phyloP scores from a whole-genome alignment of 106 monocot genomes.

The Cymbidium sinense region DNA sequence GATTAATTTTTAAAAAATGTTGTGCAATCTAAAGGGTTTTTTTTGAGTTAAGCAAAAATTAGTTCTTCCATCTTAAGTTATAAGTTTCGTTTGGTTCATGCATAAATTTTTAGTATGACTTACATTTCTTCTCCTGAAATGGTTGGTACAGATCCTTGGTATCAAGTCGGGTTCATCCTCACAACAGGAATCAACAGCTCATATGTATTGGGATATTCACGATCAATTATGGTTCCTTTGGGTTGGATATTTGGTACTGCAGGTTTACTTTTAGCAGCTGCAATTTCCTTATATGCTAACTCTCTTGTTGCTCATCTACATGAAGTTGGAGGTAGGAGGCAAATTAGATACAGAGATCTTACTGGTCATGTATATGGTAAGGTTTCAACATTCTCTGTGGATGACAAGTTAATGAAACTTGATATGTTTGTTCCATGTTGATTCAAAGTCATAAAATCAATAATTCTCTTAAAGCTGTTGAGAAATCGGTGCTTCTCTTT shows the following conservation, averaged over 20 bases:
- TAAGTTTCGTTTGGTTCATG: constrained; percentile 54
- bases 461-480: background rate
- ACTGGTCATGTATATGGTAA: constrained; percentile 91
- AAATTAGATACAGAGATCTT: constrained; percentile 96
- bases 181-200: constrained; percentile 89
- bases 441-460: background rate
- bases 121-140: background rate
- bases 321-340: constrained; percentile 79
- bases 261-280: constrained; percentile 83
- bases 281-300: constrained; percentile 89
- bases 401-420: background rate
- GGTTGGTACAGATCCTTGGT: constrained; percentile 80
- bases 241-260: constrained; percentile 72
- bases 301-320: constrained; percentile 77
- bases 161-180: constrained; percentile 83
- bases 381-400: background rate
- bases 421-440: background rate
- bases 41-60: too few relatives aligned
- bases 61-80: constrained; percentile 63
- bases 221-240: constrained; percentile 83
- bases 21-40: too few relatives aligned
- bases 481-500: background rate
- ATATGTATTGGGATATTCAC: constrained; percentile 91
- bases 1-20: constrained; percentile 65
- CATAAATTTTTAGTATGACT: background rate